These are phyloP conservation scores for Amyloporia xantha DNA, from an alignment of 768 basidiomycete species.

Conservation along the genomic window DNA sequence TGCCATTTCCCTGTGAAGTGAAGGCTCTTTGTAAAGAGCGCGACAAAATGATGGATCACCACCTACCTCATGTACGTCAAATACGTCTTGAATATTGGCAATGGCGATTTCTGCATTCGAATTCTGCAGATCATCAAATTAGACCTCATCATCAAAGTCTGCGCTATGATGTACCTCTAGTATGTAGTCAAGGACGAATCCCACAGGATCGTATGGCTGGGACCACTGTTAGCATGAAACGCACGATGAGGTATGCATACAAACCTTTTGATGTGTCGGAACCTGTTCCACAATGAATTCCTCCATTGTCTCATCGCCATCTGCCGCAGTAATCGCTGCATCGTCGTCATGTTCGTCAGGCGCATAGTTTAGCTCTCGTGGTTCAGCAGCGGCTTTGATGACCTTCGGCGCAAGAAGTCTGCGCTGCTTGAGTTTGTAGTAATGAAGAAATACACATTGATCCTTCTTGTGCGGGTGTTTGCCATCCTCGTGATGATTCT, in stretches of 20 bases:
- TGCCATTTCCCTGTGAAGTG: too few relatives aligned
- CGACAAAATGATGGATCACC: too few relatives aligned
- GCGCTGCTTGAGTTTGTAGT: conserved; percentile 9
- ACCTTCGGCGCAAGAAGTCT: background rate
- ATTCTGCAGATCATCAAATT: too few relatives aligned
- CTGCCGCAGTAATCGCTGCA: background rate
- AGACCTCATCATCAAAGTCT: too few relatives aligned
- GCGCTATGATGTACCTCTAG: too few relatives aligned
- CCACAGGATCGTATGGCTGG: too few relatives aligned
- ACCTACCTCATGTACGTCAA: too few relatives aligned
- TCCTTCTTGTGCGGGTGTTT: background rate
- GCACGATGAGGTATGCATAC: background rate
- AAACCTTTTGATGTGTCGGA: too few relatives aligned
- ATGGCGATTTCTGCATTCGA: conserved; percentile 15
- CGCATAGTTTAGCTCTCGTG: background rate
- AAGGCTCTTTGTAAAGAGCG: too few relatives aligned
- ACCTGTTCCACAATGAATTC: background rate
- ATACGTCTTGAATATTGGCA: conserved; percentile 10
- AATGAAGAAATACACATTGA: conserved; percentile 11
- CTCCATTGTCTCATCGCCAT: background rate
- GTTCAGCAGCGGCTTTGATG: conserved; percentile 5
- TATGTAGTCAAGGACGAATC: too few relatives aligned
- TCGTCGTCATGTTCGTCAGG: background rate
- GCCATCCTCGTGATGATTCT: too few relatives aligned
- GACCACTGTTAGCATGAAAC: background rate